Evolutionary conservation across 257 asterid genomes (phyloP), one percentile per base, ranked within the genome.

Genomic region (Gentiana straminea): DNA sequence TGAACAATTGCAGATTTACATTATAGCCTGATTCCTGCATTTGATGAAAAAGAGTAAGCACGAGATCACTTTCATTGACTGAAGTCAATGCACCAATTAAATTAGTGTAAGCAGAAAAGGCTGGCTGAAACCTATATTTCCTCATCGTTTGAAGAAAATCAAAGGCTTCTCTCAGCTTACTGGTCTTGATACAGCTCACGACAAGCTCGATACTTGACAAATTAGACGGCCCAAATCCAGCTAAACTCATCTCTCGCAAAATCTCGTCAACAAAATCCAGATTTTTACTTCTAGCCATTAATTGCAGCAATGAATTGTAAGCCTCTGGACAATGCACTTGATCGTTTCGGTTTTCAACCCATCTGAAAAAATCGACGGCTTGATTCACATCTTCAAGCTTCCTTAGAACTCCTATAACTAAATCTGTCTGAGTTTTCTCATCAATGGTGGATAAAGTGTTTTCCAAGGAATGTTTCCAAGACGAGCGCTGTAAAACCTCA

Each of bases 1-100:
- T 89, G 78, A 83, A 89, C 38, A 89, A 68, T 73, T 89, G 82
- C 57, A 79, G 86, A 24, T 24, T 83, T 24, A 81, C 94, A 77
- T 85, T 90, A 51, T 89, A 89, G 36, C 94, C 94, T 63, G 81
- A 73, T 58, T 89, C 97, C 60, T 89, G 94, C 92, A 85, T 77
- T 67, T 89, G 92, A 59, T 73, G 75, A 64, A 89, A 81, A 64
- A 89, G 94, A 39, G 75, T 55, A 58, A 83, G 84, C 92, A 89
- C 86, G 56, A 83, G 85, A 54, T 89, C 78, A n/a, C 89, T 83
- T 69, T 71, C 72, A 38, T 79, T 76, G 0, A 69, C 72, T 35
- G 52, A 52, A 13, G 97, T 70, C 36, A 88, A 57, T 2, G 94
- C 90, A 49, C 97, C 97, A 37, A 88, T 81, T 52, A 88, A 75